Evolutionary conservation across 192 early-diverging fungal genomes (phyloP).

Genomic region (Neocallimastix lanati): DNA sequence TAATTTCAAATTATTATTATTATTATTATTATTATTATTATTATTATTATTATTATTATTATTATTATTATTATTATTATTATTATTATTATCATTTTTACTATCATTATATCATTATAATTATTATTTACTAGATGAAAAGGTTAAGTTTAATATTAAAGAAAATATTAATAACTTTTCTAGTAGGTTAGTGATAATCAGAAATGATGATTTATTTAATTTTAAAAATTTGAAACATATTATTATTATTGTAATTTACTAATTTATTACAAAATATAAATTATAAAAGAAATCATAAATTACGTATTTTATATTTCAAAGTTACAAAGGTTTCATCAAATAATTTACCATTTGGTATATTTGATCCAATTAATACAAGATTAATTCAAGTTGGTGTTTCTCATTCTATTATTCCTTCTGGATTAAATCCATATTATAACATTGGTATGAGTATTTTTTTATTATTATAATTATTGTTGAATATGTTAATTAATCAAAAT

Average conservation of each 20-base stretch:
- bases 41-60: too few relatives aligned
- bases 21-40: too few relatives aligned
- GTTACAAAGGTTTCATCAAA: not conserved
- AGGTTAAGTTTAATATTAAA: conserved; percentile 17
- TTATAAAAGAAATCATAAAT: not conserved
- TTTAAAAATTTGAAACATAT: too few relatives aligned
- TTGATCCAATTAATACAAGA: not conserved
- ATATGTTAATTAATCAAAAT: too few relatives aligned
- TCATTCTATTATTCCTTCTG: not conserved
- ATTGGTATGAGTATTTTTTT: not conserved
- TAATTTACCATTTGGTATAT: not conserved
- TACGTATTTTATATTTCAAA: not conserved
- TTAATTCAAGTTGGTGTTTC: not conserved
- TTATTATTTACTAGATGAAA: conserved; percentile 16
- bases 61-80: too few relatives aligned
- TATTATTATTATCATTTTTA: too few relatives aligned
- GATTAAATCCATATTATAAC: not conserved
- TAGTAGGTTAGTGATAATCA: not conserved
- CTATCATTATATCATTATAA: conserved; percentile 1
- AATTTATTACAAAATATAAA: too few relatives aligned
- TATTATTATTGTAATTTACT: too few relatives aligned
- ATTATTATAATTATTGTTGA: too few relatives aligned
- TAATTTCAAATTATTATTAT: too few relatives aligned
- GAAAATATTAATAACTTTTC: not conserved
- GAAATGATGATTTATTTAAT: too few relatives aligned